These are phyloP conservation scores for Arabidopsis hybrid DNA, from an alignment of 441 rosid genomes.

Conservation along the genomic window DNA sequence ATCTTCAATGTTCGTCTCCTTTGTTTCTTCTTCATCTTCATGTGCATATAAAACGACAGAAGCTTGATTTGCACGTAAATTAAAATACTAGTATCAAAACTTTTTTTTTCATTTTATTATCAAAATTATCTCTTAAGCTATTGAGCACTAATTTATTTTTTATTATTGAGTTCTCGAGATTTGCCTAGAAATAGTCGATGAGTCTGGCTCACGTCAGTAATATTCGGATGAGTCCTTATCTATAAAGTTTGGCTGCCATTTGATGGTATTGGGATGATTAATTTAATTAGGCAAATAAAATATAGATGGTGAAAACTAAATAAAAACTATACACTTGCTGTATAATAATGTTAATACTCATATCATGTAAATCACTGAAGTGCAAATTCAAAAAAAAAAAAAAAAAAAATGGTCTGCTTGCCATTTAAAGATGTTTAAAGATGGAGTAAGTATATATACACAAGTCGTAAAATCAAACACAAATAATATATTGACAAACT, in stretches of 20 bases:
- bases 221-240: slow-evolving; percentile 16
- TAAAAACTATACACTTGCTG: no score
- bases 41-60: slow-evolving; percentile 1
- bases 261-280: slow-evolving; percentile 18
- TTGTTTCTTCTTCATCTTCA: background rate
- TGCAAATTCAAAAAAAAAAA: background rate
- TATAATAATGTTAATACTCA: no score
- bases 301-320: background rate
- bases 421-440: no score
- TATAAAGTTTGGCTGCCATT: background rate
- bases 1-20: slow-evolving; percentile 21
- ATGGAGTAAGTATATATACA: no score
- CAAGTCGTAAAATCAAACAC: no score
- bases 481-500: no score
- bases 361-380: background rate
- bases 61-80: slow-evolving; percentile 18
- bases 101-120: background rate
- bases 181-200: slow-evolving; percentile 22
- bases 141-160: background rate
- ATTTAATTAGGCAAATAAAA: slow-evolving; percentile 1
- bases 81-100: background rate
- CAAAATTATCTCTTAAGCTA: background rate
- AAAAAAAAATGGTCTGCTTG: no score
- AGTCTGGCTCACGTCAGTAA: slow-evolving; percentile 29
- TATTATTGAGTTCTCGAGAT: slow-evolving; percentile 1